These are phyloP conservation scores for Metschnikowia gelsemii DNA, from an alignment of 805 yeast genomes.

Conservation along the genomic window DNA sequence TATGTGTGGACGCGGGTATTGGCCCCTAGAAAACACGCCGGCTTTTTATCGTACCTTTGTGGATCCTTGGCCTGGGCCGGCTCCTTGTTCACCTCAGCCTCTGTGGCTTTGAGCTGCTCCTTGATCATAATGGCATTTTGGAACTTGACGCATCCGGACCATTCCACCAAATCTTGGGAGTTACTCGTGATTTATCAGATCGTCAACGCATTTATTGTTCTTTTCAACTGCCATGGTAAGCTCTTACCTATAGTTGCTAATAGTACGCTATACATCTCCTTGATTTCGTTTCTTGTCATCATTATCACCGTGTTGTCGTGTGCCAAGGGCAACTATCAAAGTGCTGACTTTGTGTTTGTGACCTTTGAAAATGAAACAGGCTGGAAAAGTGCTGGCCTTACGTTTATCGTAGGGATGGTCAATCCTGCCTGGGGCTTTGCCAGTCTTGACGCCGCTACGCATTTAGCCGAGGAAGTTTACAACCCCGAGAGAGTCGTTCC, in stretches of 20 bases:
- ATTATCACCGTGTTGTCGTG: conserved; percentile 40
- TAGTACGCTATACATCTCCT: conserved; percentile 35
- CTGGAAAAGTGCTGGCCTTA: conserved; percentile 21
- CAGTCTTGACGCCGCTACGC: conserved; percentile 43
- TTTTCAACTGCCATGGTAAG: conserved; percentile 40
- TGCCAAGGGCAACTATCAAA: conserved; percentile 34
- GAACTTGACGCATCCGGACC: conserved; percentile 36
- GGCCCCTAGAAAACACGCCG: conserved; percentile 38
- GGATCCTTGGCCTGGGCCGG: conserved; percentile 47
- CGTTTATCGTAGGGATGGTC: conserved; percentile 24
- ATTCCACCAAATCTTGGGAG: conserved; percentile 36
- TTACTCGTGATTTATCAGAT: conserved; percentile 38
- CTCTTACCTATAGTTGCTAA: conserved; percentile 36
- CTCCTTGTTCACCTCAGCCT: conserved; percentile 40
- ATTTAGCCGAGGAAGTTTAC: conserved; percentile 42
- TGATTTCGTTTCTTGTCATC: conserved; percentile 35
- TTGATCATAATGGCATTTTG: conserved; percentile 38
- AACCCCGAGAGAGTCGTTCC: conserved; percentile 41
- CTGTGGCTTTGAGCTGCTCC: conserved; percentile 38
- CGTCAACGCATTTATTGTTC: conserved; percentile 31
- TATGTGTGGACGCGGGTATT: conserved; percentile 43
- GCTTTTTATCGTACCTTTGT: conserved; percentile 39
- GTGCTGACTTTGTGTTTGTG: conserved; percentile 31
- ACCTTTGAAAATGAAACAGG: conserved; percentile 28
- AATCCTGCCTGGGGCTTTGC: conserved; percentile 31